phyloP scores from a whole-genome alignment of 768 basidiomycete species.

The Tephrocybe sp. region DNA sequence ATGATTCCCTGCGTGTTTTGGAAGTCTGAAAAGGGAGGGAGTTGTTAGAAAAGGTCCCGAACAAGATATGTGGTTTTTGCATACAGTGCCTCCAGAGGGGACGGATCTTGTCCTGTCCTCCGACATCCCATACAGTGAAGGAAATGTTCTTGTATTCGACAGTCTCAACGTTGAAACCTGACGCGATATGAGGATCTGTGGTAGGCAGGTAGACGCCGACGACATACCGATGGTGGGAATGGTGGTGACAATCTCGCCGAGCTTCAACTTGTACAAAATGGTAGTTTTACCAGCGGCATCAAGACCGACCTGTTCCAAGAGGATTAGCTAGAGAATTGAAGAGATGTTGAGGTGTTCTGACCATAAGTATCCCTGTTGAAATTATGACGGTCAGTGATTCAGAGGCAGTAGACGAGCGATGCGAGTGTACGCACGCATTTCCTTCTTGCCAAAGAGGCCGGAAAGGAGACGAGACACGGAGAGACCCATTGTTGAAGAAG shows the following conservation, averaged over 20 bases:
- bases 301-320: constrained; percentile 77
- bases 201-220: constrained; percentile 8
- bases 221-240: constrained; percentile 97
- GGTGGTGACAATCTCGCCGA: constrained; percentile 99
- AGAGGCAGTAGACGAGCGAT: constrained; percentile 25
- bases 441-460: constrained; percentile 95
- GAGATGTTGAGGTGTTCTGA: constrained; percentile 27
- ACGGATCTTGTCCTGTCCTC: constrained; percentile 99
- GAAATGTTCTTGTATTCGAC: constrained; percentile 99
- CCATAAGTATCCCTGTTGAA: constrained; percentile 91
- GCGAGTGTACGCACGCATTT: constrained; percentile 85
- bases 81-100: constrained; percentile 99
- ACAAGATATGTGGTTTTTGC: constrained; percentile 34
- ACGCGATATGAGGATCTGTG: constrained; percentile 20
- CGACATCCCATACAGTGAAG: constrained; percentile 99
- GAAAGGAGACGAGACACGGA: constrained; percentile 72
- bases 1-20: constrained; percentile 99
- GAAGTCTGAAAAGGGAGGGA: constrained; percentile 71
- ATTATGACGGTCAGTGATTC: constrained; percentile 28
- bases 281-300: constrained; percentile 99
- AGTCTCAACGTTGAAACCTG: constrained; percentile 99
- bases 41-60: constrained; percentile 16
- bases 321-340: constrained; percentile 11
- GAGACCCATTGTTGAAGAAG: constrained; percentile 68
- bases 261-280: constrained; percentile 98